These are phyloP conservation scores for Pulveroboletus sp. DNA, from an alignment of 768 basidiomycete genomes.

Conservation along the genomic window DNA sequence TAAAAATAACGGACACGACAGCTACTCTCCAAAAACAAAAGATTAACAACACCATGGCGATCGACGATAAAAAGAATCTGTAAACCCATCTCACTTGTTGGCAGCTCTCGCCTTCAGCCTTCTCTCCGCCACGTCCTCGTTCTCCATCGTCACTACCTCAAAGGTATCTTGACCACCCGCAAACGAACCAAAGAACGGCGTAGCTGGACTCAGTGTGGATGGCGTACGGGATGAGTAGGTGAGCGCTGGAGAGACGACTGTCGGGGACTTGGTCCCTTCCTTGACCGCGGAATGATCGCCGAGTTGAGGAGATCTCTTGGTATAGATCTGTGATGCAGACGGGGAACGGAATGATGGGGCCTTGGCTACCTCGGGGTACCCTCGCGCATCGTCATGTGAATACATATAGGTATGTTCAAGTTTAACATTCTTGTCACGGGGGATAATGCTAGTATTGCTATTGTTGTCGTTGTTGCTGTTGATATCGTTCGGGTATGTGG, in stretches of 20 bases:
- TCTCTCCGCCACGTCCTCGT: conserved; percentile 23
- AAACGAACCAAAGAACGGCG: conserved; percentile 69
- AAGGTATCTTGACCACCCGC: conserved; percentile 29
- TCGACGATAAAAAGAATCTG: background rate
- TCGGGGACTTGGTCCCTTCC: conserved; percentile 43
- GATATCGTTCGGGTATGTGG: conserved; percentile 23
- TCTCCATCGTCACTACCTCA: conserved; percentile 22
- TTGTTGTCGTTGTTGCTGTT: conserved; percentile 20
- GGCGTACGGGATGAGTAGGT: conserved; percentile 66
- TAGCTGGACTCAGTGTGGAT: conserved; percentile 67
- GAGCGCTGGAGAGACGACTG: conserved; percentile 63
- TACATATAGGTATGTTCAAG: conserved; percentile 22
- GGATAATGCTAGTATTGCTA: conserved; percentile 20
- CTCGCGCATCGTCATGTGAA: conserved; percentile 17
- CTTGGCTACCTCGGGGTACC: conserved; percentile 1
- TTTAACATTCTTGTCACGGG: conserved; percentile 14
- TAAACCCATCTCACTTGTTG: conserved; percentile 13
- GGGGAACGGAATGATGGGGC: conserved; percentile 6
- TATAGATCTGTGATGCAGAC: conserved; percentile 11
- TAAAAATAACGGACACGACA: conserved; percentile 9
- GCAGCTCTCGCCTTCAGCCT: conserved; percentile 20
- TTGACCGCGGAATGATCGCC: conserved; percentile 17
- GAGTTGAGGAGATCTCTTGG: conserved; percentile 12
- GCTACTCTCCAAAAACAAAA: conserved; percentile 7
- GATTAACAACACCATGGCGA: background rate